A percentile compares a stretch with the other conserved stretches of the same genome.
phyloP scores from a whole-genome alignment of 2,329 filamentous ascomycete genomes.

The Colletotrichum spaethianum region DNA sequence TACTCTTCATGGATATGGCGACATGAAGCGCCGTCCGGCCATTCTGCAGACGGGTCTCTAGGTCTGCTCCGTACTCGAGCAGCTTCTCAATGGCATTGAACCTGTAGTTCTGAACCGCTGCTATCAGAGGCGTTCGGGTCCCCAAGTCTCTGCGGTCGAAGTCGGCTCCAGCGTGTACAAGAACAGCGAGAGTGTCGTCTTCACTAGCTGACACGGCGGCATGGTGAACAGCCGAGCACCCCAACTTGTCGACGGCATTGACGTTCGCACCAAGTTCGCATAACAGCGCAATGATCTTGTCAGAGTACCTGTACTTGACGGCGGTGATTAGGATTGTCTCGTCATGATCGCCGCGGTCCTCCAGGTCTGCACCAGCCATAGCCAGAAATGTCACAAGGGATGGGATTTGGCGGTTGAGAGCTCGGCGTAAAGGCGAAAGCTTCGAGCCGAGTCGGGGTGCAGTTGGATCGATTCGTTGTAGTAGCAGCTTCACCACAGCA shows the following conservation, averaged over 20 bases:
- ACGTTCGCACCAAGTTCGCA: conserved; percentile 45
- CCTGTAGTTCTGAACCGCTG: conserved; percentile 41
- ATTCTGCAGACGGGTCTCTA: conserved; percentile 42
- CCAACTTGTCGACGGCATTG: conserved; percentile 43
- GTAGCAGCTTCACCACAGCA: conserved; percentile 43
- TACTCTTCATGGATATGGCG: conserved; percentile 43
- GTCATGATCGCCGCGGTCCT: conserved; percentile 38
- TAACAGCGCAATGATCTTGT: conserved; percentile 43
- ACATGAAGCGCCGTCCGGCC: conserved; percentile 44
- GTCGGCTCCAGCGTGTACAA: conserved; percentile 43
- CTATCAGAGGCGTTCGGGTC: conserved; percentile 44
- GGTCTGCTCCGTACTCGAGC: conserved; percentile 44
- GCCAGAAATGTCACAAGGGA: conserved; percentile 44
- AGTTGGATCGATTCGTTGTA: conserved; percentile 44
- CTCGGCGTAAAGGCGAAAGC: conserved; percentile 43
- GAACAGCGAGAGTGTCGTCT: conserved; percentile 43
- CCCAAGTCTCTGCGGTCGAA: conserved; percentile 39
- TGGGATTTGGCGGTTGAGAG: conserved; percentile 41
- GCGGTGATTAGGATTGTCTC: conserved; percentile 44
- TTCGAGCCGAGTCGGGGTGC: conserved; percentile 35
- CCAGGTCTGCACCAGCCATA: conserved; percentile 44
- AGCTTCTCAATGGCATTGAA: conserved; percentile 40
- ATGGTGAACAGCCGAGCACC: conserved; percentile 45
- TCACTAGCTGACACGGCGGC: conserved; percentile 40
- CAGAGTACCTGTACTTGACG: conserved; percentile 41